A percentile compares a stretch with the other conserved stretches of the same genome.
Evolutionary conservation across 2,329 filamentous ascomycete species (phyloP).

Genomic region (Fusarium miscanthi): DNA sequence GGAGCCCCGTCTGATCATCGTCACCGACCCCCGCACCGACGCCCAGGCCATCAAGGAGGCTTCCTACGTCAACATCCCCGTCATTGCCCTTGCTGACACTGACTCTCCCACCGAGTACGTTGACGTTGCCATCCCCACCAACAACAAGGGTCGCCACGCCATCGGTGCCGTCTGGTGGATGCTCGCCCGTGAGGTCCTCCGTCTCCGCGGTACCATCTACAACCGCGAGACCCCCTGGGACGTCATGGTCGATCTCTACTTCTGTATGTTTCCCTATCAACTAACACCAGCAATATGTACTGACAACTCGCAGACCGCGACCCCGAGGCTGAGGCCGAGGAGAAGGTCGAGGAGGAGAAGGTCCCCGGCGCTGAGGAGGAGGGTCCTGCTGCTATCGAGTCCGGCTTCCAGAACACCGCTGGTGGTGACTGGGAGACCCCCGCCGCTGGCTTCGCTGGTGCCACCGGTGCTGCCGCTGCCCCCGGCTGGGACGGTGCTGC

Average conservation of each 20-base stretch:
- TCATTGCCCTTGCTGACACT: constrained; percentile 98
- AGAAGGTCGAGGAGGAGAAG: constrained; percentile 96
- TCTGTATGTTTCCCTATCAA: constrained; percentile 71
- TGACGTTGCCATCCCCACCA: constrained; percentile 99
- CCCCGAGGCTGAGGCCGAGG: constrained; percentile 99
- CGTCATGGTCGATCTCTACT: constrained; percentile 99
- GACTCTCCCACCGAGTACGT: constrained; percentile 99
- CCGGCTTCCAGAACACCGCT: constrained; percentile 73
- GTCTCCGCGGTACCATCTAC: constrained; percentile 95
- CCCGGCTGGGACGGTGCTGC: constrained; percentile 69
- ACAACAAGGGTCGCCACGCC: constrained; percentile 99
- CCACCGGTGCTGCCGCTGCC: constrained; percentile 54
- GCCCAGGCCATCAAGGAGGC: constrained; percentile 99
- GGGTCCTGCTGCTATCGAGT: constrained; percentile 80
- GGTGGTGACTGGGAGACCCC: constrained; percentile 87
- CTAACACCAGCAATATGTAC: neutral
- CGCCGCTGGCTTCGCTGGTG: constrained; percentile 75
- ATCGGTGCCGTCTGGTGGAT: constrained; percentile 99
- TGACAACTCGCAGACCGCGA: constrained; percentile 78
- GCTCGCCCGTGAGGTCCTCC: constrained; percentile 99
- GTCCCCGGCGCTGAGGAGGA: constrained; percentile 85
- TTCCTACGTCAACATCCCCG: constrained; percentile 99
- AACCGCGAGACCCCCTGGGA: constrained; percentile 98
- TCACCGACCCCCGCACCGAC: constrained; percentile 99
- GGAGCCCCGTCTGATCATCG: constrained; percentile 99